Conservation (phyloP, 139 green algal species). For the Chlorella sorokiniana region DNA sequence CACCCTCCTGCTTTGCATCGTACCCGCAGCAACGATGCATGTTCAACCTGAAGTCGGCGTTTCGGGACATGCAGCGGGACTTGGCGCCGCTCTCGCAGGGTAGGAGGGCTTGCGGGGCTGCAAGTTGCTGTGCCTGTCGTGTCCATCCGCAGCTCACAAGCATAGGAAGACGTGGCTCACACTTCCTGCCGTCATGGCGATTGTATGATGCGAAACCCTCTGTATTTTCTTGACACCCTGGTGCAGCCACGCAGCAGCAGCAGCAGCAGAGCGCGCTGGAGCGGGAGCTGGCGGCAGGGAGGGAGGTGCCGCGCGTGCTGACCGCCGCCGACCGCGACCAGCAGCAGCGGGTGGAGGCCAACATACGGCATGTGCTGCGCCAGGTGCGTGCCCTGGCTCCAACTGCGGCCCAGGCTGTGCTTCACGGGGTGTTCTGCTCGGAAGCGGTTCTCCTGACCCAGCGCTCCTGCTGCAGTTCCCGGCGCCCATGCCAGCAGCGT, state of each 20-base stretch:
- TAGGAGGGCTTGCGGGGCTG: neutral
- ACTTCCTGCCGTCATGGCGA: neutral
- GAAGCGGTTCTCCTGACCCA: neutral
- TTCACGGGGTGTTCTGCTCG: neutral
- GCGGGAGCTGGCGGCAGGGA: slow-evolving; percentile 15
- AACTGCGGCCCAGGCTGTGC: neutral
- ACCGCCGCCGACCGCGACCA: slow-evolving; percentile 4
- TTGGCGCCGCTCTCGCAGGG: slow-evolving; percentile 51
- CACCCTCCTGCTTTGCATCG: neutral
- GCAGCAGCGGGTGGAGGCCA: slow-evolving; percentile 29
- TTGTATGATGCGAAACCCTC: neutral
- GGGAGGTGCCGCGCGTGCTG: neutral
- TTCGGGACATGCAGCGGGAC: slow-evolving; percentile 56
- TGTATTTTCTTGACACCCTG: no score
- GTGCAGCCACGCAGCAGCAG: neutral
- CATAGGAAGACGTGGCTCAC: no score
- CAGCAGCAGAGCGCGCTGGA: slow-evolving; percentile 24
- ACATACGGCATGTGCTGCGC: slow-evolving; percentile 22
- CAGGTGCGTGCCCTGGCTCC: neutral
- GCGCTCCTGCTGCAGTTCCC: slow-evolving; percentile 6
- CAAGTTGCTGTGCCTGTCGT: no score
- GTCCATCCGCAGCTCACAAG: no score
- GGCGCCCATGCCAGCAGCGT: neutral
- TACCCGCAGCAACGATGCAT: slow-evolving; percentile 52
- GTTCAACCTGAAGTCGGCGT: slow-evolving; percentile 50